Base-by-base conservation (phyloP, 371 early-diverging fungal species). In the Mucor lusitanicus region DNA sequence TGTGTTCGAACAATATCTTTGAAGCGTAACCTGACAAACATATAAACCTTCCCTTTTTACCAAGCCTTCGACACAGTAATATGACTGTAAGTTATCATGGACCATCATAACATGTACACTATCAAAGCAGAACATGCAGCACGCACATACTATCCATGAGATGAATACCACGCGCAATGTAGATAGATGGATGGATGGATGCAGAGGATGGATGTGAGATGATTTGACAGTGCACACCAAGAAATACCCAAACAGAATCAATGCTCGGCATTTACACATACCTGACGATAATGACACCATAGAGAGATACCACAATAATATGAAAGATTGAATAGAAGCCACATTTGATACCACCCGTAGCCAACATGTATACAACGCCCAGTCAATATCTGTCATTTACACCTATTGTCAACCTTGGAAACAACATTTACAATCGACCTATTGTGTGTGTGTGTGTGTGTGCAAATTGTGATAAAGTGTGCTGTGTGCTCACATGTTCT, bases 61-160 rank as follows among this genome's bases (percentile, higher is more conserved):
- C 57, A 69, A 71, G 77, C 77, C 74, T 63, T 71, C 62, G 68
- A 68, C 72, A 69, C 73, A 69, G 71, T 68, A 77, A 59, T 65
- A 77, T 77, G 77, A 77, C 77, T 77, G 77, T 77, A 77, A 77
- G 77, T 74, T 61, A 35, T 23, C 19, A 42, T 50, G 25, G 3
- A 54, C 17, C 1, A 48, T 23, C 40, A 13, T 64, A 25, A 11
- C 28, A 37, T 58, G 21, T 35, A 21, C 3, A 46, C 13, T 19
- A 27, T 12, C 35, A 53, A 21, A 66, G 17, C 48, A 40, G 42
- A 50, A 23, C 39, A 37, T 42, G 53, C 40, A 15, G 32, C 9
- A 65, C 21, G 57, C 15, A 48, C 30, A 55, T n/a, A 46, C 32
- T 2, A 23, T 53, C 15, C 27, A 55, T 55, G 21, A 25, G 3